Base-by-base conservation (phyloP, 257 asterid species). In the Vinca minor region DNA sequence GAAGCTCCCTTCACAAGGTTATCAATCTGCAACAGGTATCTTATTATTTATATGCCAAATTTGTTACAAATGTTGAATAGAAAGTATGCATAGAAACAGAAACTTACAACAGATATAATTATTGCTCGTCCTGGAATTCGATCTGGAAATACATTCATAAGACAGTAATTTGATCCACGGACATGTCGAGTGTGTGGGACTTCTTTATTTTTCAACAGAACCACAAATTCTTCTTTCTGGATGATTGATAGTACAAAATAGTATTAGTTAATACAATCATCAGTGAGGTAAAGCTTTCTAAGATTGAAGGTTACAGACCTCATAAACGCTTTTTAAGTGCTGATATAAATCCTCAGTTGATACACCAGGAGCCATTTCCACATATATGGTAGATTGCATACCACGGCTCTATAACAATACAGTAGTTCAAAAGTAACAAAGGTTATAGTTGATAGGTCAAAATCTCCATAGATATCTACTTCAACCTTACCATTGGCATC, bases 301-400 rank as follows among this genome's bases (percentile, higher is more conserved):
- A n/a, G 13, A 46, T 6, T 4, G 13, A 55, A 29, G 58, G 47
- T 25, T 17, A 56, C 35, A 59, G 65, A 87, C 98, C 98, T 92
- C 89, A 41, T 89, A 92, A 74, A 68, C 77, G 62, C 66, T 71
- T 41, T 21, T 58, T 67, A 93, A 70, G 63, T 85, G 87, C 63
- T 81, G 77, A 64, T 83, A 75, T 55, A 92, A 77, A 74, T 87
- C 98, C 59, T 87, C 88, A 8, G 79, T 72, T 38, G 97, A 82
- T 59, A 80, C 79, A 64, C 94, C 91, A 31, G 85, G 74, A 68
- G 90, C 84, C 96, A 93, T 87, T 75, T 87, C 89, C 66, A 87
- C 96, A 39, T 93, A 89, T 17, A 87, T 88, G 74, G 98, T 88
- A 21, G 96, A 92, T 81, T 88, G 98, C 98, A 92, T 92, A 25